Evolutionary conservation across 1,284 basidiomycete genomes (phyloP).

Genomic region (Caloboletus inedulis): DNA sequence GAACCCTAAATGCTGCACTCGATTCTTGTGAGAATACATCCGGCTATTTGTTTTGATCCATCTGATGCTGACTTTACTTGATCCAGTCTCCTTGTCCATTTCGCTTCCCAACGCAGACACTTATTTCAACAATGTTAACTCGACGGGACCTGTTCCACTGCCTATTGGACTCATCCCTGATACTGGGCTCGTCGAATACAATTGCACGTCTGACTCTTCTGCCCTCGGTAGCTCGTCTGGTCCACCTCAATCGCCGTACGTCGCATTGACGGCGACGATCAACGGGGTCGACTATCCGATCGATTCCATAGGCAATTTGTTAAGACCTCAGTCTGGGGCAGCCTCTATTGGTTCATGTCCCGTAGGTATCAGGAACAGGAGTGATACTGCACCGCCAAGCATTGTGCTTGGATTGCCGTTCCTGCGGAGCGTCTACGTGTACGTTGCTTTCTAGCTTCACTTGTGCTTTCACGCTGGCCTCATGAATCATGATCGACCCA

Average conservation of each 20-base stretch:
- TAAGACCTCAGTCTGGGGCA: conserved; percentile 12
- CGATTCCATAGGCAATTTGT: conserved; percentile 24
- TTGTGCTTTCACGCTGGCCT: neutral
- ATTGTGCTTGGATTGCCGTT: conserved; percentile 28
- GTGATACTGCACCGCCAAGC: conserved; percentile 4
- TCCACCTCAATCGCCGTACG: conserved; percentile 19
- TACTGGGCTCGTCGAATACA: conserved; percentile 12
- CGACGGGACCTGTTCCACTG: conserved; percentile 24
- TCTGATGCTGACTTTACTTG: neutral
- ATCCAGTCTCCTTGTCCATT: conserved; percentile 18
- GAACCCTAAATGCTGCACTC: conserved; percentile 19
- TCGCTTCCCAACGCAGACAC: conserved; percentile 17
- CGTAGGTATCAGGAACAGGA: conserved; percentile 24
- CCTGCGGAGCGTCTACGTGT: conserved; percentile 34
- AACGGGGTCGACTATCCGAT: conserved; percentile 34
- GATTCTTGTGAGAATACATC: conserved; percentile 22
- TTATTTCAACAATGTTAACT: conserved; percentile 19
- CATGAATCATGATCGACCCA: neutral
- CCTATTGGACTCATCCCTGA: conserved; percentile 8
- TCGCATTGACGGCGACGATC: conserved; percentile 28
- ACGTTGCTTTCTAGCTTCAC: conserved; percentile 1
- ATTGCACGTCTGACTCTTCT: conserved; percentile 16
- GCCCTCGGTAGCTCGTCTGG: neutral
- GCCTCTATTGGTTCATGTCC: conserved; percentile 17
- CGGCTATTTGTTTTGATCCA: neutral